phyloP scores from a whole-genome alignment of 768 basidiomycete species.

The Leucocoprinus leucothites region DNA sequence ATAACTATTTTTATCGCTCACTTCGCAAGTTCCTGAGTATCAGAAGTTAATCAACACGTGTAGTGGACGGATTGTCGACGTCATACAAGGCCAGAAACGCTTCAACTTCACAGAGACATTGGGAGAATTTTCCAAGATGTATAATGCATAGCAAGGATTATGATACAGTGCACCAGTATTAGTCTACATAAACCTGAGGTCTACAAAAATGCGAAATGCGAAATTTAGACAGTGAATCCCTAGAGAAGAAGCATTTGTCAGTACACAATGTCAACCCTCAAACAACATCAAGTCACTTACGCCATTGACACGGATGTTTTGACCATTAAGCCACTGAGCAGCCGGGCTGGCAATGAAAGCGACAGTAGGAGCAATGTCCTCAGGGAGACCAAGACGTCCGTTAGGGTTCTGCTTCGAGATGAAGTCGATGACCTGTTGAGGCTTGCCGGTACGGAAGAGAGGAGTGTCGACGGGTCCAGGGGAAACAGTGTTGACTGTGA shows the following conservation, averaged over 20 bases:
- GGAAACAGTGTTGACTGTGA: slow-evolving; percentile 57
- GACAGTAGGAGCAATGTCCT: slow-evolving; percentile 53
- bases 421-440: slow-evolving; percentile 39
- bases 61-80: no score
- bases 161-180: background rate
- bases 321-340: slow-evolving; percentile 56
- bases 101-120: no score
- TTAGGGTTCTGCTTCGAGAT: slow-evolving; percentile 45
- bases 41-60: background rate
- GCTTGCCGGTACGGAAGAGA: slow-evolving; percentile 54
- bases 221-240: slow-evolving; percentile 7
- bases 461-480: slow-evolving; percentile 56
- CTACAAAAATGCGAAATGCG: background rate
- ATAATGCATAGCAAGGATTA: background rate
- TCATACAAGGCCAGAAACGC: no score
- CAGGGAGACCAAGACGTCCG: slow-evolving; percentile 43
- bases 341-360: slow-evolving; percentile 51
- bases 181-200: background rate
- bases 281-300: slow-evolving; percentile 29
- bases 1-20: no score
- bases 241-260: background rate
- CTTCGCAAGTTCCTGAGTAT: no score
- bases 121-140: background rate
- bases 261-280: background rate
- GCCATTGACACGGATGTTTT: slow-evolving; percentile 56